These are phyloP conservation scores for Boletus hoseneyae DNA, from an alignment of 1,284 basidiomycete species.

Conservation along the genomic window DNA sequence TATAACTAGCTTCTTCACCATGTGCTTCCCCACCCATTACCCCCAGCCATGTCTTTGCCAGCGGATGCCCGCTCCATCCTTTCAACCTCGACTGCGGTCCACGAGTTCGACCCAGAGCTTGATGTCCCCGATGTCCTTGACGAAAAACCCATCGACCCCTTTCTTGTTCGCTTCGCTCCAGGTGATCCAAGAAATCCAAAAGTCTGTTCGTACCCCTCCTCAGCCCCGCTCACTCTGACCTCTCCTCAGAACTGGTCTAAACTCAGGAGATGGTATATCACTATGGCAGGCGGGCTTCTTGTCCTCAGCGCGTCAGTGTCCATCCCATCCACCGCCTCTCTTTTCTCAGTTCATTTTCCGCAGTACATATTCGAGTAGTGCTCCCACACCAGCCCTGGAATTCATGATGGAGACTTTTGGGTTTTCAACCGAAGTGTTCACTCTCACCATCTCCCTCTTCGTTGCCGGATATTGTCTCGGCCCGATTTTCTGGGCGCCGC, in stretches of 20 bases:
- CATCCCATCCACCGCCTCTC: background rate
- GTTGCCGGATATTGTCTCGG: constrained; percentile 57
- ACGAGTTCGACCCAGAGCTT: constrained; percentile 14
- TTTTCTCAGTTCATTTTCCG: constrained; percentile 11
- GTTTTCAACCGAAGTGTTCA: constrained; percentile 52
- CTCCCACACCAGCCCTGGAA: constrained; percentile 46
- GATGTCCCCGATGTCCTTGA: constrained; percentile 8
- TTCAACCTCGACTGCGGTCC: constrained; percentile 18
- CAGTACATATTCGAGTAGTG: constrained; percentile 62
- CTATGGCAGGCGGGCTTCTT: constrained; percentile 54
- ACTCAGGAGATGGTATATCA: constrained; percentile 62
- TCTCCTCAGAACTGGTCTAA: constrained; percentile 53
- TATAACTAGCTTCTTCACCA: constrained; percentile 16
- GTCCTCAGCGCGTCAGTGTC: constrained; percentile 61
- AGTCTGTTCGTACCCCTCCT: constrained; percentile 17
- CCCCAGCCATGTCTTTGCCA: constrained; percentile 14
- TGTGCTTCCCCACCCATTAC: background rate
- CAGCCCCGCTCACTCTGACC: background rate
- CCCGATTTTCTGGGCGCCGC: constrained; percentile 63
- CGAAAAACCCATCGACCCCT: constrained; percentile 26
- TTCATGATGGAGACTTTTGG: constrained; percentile 50
- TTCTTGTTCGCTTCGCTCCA: constrained; percentile 31
- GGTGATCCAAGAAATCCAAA: constrained; percentile 38
- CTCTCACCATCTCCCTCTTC: constrained; percentile 51
- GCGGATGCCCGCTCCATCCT: constrained; percentile 17